A percentile compares a stretch with the other conserved stretches of the same genome.
phyloP scores from a whole-genome alignment of 2,329 filamentous ascomycete genomes.

The Myriosclerotinia scirpicola region DNA sequence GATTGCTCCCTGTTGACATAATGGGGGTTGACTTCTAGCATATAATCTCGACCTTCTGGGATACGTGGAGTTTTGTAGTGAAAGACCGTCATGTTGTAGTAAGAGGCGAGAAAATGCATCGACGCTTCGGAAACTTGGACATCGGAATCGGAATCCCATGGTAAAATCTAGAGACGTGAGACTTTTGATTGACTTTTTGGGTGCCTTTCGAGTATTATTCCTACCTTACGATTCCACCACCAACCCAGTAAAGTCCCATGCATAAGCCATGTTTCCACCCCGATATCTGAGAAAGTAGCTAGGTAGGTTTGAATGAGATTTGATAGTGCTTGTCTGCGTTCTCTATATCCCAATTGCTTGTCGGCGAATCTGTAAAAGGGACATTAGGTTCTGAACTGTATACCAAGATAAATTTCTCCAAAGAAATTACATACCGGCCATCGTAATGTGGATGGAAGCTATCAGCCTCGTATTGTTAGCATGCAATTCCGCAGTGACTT shows the following conservation, averaged over 20 bases:
- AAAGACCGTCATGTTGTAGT: slow-evolving; percentile 47
- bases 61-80: slow-evolving; percentile 40
- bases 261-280: slow-evolving; percentile 56
- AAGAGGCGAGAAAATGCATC: slow-evolving; percentile 53
- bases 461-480: slow-evolving; percentile 25
- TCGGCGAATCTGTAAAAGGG: slow-evolving; percentile 41
- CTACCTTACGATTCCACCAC: slow-evolving; percentile 70
- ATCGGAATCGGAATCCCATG: slow-evolving; percentile 82
- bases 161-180: slow-evolving; percentile 53
- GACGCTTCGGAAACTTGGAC: slow-evolving; percentile 51
- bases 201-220: slow-evolving; percentile 7
- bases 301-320: slow-evolving; percentile 77
- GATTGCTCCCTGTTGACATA: slow-evolving; percentile 60
- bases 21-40: slow-evolving; percentile 77
- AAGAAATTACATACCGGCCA: slow-evolving; percentile 38
- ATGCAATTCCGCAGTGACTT: neutral
- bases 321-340: slow-evolving; percentile 53
- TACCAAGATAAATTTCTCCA: neutral
- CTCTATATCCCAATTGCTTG: slow-evolving; percentile 46
- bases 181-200: too few species aligned
- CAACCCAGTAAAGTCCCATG: slow-evolving; percentile 82
- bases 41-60: slow-evolving; percentile 53
- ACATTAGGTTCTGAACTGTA: slow-evolving; percentile 1
- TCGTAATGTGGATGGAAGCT: slow-evolving; percentile 45
- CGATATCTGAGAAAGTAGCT: slow-evolving; percentile 60